Evolutionary conservation across 108 stramenopile genomes (phyloP), one percentile per base, ranked within the genome.

Genomic region (Nitzschia sp.): DNA sequence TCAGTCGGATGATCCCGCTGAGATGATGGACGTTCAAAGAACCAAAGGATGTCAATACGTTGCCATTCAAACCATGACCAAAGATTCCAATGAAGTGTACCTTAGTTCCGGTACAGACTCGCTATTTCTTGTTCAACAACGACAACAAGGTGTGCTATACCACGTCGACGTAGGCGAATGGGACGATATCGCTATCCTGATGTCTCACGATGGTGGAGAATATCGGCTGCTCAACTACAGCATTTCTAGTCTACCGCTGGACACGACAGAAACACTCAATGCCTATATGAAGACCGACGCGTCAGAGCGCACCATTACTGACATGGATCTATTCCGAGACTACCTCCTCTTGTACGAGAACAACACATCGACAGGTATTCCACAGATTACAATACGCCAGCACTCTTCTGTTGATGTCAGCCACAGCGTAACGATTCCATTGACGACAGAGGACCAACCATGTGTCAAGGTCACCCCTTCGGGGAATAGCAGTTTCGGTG

Each of bases 31-130:
- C 64, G 70, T 75, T 10, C 77, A 76, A 53, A 44, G 76, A 42
- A 82, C 81, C n/a, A 82, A 78, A 51, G 81, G 81, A 15, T 72
- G 76, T 63, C 57, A 67, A 0, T 82, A 54, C 24, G 69, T 82
- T 60, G 65, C 72, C 26, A 82, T 82, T 41, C 65, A 62, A 15
- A 63, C 66, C 20, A 63, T 64, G 60, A 68, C 81, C 26, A 82
- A 82, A 39, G 63, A 21, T 2, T 68, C 66, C 73, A 82, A 71
- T 57, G 81, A 78, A 58, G 57, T 82, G 6, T 55, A 57, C 51
- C 44, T 82, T 12, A 63, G 73, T 43, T 24, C 20, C 15, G 66
- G 55, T 46, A 40, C 65, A 25, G 9, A 34, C 15, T 3, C 50
- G 9, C 41, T 65, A 12, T 0, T 55, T 8, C 26, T 74, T 41